phyloP scores from a whole-genome alignment of 306 rosid species.

The Malus fusca region DNA sequence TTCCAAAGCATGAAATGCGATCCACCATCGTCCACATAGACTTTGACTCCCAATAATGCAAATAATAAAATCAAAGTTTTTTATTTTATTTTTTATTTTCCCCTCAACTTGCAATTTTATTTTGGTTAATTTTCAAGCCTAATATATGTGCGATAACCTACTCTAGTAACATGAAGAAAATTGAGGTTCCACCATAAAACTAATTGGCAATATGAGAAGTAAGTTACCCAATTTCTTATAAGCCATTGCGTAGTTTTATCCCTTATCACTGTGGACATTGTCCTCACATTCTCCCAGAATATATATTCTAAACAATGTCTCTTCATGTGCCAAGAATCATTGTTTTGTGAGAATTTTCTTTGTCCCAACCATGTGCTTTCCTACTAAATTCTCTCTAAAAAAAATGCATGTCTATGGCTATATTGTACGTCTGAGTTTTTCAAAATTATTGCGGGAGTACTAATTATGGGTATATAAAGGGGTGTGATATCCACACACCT shows the following conservation, averaged over 20 bases:
- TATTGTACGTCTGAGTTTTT: neutral
- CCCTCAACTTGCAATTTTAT: conserved; percentile 21
- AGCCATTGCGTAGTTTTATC: too few relatives aligned
- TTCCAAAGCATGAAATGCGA: conserved; percentile 29
- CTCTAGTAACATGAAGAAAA: too few relatives aligned
- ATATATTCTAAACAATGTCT: neutral
- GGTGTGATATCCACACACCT: too few relatives aligned
- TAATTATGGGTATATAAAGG: neutral
- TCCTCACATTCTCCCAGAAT: too few relatives aligned
- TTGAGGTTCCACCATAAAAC: too few relatives aligned
- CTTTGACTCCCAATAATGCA: conserved; percentile 18
- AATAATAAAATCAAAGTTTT: neutral
- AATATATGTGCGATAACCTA: too few relatives aligned
- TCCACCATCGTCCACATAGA: conserved; percentile 33
- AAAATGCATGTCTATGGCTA: neutral
- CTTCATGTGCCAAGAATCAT: conserved; percentile 30
- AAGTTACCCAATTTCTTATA: too few relatives aligned
- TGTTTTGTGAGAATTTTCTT: conserved; percentile 27
- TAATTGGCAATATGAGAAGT: too few relatives aligned
- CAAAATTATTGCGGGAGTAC: neutral
- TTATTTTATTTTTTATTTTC: neutral
- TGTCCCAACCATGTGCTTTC: conserved; percentile 23
- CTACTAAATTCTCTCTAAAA: neutral
- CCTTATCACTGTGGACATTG: too few relatives aligned
- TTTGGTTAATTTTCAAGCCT: neutral